Evolutionary conservation across 768 basidiomycete species (phyloP), one percentile per base, ranked within the genome.

Genomic region (Tylopilus sp.): DNA sequence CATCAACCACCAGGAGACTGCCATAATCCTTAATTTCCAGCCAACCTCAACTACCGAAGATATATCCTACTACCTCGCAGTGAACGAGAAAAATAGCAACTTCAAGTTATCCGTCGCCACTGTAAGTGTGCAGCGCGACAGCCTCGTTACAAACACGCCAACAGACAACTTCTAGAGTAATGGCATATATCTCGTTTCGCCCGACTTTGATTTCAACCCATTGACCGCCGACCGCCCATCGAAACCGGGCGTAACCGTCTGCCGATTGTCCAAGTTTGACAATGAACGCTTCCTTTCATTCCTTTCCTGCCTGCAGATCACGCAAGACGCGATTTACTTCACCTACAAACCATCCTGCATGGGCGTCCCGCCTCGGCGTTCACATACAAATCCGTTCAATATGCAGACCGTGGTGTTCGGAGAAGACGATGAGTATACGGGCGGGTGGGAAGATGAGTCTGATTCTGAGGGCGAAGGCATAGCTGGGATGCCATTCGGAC

Each of bases 231-330:
- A 59, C 20, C 68, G 68, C 3, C 56, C 65, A 68, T 21, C 74
- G 59, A 57, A 60, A 70, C 58, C 59, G 66, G 50, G 60, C 57
- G 36, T 73, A 23, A 58, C 58, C 17, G 56, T 68, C 50, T 44
- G 36, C n/a, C 35, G 36, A 30, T 22, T 50, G 21, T 21, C 20
- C 43, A 44, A 31, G 35, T 50, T 50, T 15, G 49, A 72, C 17
- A 30, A 52, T 33, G 51, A 36, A 0, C 52, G 40, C 28, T 35
- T 54, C 21, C 57, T 65, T n/a, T 49, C 59, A 20, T 53, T 38
- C 31, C 59, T 81, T n/a, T 73, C 73, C 22, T 83, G 80, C 57
- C 70, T 83, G 20, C 80, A 82, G 59, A 73, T 82, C 68, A 78
- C 79, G 0, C 74, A 79, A 23, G 78, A 79, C 0, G 77, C 75